Conservation (phyloP, 2,329 filamentous ascomycete species). For the Pyrenophora tritici-repentis region DNA sequence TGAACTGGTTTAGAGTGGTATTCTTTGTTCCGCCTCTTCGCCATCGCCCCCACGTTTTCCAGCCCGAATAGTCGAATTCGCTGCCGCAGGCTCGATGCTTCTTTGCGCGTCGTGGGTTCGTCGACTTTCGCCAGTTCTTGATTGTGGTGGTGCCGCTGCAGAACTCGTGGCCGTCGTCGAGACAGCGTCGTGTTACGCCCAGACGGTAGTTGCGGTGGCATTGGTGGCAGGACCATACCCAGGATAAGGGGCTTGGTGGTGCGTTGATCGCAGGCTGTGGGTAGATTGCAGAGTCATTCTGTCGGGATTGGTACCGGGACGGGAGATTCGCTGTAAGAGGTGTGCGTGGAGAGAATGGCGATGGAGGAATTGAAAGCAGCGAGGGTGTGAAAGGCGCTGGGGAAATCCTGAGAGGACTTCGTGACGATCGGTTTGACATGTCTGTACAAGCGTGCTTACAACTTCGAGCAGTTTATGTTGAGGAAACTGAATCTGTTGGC, state of each 20-base stretch:
- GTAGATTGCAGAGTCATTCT: constrained; percentile 5
- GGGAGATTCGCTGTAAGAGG: constrained; percentile 27
- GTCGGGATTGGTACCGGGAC: neutral
- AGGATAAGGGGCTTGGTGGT: constrained; percentile 44
- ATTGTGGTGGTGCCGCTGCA: constrained; percentile 54
- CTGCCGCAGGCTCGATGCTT: constrained; percentile 52
- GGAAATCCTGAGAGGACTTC: constrained; percentile 32
- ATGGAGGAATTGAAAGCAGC: constrained; percentile 51
- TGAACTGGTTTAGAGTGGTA: neutral
- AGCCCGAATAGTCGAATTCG: constrained; percentile 60
- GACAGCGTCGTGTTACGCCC: constrained; percentile 57
- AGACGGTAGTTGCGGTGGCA: constrained; percentile 56
- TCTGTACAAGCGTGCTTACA: neutral
- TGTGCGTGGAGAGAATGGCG: constrained; percentile 49
- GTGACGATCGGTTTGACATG: neutral
- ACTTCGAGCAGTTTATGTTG: neutral
- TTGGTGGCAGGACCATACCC: constrained; percentile 61
- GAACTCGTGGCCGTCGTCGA: constrained; percentile 60
- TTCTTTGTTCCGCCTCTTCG: constrained; percentile 22
- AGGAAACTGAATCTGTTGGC: neutral
- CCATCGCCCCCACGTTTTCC: constrained; percentile 57
- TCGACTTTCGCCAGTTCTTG: constrained; percentile 37
- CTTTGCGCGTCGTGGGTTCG: constrained; percentile 14
- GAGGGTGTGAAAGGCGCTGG: constrained; percentile 52
- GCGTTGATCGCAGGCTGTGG: constrained; percentile 29